Evolutionary conservation across 352 stramenopile genomes (phyloP), one percentile per base, ranked within the genome.

Genomic region (Phytopythium montanum): DNA sequence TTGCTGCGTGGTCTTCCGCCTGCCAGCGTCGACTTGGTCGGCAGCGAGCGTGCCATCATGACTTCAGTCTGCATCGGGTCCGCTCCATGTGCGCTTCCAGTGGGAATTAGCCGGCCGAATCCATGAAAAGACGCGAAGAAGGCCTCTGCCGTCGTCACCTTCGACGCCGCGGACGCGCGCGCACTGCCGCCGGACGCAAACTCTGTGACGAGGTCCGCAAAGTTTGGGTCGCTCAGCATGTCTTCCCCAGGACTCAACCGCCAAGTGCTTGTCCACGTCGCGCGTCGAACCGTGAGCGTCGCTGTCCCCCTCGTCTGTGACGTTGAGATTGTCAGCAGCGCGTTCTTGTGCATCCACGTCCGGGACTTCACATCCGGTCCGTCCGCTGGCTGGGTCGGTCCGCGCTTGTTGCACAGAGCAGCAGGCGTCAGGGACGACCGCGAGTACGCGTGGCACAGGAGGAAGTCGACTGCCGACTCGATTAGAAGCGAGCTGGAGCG

Each of bases 401-500:
- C 28, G 14, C 42, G 59, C 19, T 59, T 38, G 57, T 41, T 73
- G 45, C 55, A 62, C 1, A 81, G 49, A 2, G 80, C 69, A 31
- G 82, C 69, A 12, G 82, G 69, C 13, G 61, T 51, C 10, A 81
- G 23, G 31, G 70, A 61, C 16, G 82, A 87, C 23, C 72, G 70
- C 6, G 79, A 85, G 34, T 87, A 74, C 23, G 81, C 80, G 62
- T 85, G 87, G 54, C 70, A 88, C 78, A 90, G 85, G 23, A 95
- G 62, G 45, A 91, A 92, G 50, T 95, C 86, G 10, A 95, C 73
- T 16, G 81, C 81, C 8, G 77, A 69, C 56, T 95, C 81, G 8
- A 77, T 61, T 25, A 95, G 56, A 52, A 84, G 54, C 36, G 61
- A 78, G 45, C 85, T 81, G 2, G 68, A 64, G 1, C 65, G 65